Percentiles rank a stretch among this genome's conserved stretches.
phyloP scores from a whole-genome alignment of 495 filamentous ascomycete genomes.

The Halenospora varia region DNA sequence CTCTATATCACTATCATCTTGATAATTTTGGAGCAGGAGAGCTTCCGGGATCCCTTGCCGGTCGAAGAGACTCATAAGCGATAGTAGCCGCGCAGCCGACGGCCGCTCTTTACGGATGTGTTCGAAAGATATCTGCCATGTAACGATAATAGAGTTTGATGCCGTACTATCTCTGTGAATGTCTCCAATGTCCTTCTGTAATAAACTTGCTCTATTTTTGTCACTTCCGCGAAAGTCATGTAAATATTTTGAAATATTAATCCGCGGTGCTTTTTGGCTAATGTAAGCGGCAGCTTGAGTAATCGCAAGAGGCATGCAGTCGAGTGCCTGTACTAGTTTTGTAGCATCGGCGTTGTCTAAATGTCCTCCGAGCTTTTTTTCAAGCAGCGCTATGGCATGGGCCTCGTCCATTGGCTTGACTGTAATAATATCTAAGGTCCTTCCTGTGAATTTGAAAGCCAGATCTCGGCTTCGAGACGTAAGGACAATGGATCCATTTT shows the following conservation, averaged over 20 bases:
- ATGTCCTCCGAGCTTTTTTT: slow-evolving; percentile 29
- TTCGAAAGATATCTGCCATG: slow-evolving; percentile 45
- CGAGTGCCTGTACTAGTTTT: slow-evolving; percentile 27
- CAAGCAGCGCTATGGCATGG: slow-evolving; percentile 32
- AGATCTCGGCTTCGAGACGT: slow-evolving; percentile 31
- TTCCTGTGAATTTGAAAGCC: slow-evolving; percentile 26
- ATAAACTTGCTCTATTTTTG: slow-evolving; percentile 28
- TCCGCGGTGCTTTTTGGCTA: slow-evolving; percentile 18
- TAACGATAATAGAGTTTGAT: slow-evolving; percentile 38
- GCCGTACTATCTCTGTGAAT: slow-evolving; percentile 34
- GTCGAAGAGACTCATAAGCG: slow-evolving; percentile 33
- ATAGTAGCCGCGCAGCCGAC: slow-evolving; percentile 30
- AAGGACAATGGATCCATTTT: slow-evolving; percentile 33
- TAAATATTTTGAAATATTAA: slow-evolving; percentile 30
- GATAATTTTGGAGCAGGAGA: slow-evolving; percentile 11
- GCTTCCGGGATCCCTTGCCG: slow-evolving; percentile 30
- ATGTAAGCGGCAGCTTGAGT: slow-evolving; percentile 41
- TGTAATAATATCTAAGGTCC: slow-evolving; percentile 32
- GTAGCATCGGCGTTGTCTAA: slow-evolving; percentile 6
- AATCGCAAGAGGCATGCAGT: slow-evolving; percentile 43
- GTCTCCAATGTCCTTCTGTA: slow-evolving; percentile 32
- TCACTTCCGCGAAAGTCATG: slow-evolving; percentile 33
- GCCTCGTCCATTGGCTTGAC: slow-evolving; percentile 32
- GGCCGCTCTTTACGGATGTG: slow-evolving; percentile 27
- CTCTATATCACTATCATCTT: not conserved